Evolutionary conservation across 768 basidiomycete genomes (phyloP).

Genomic region (Chalciporus pseudorubinellus): DNA sequence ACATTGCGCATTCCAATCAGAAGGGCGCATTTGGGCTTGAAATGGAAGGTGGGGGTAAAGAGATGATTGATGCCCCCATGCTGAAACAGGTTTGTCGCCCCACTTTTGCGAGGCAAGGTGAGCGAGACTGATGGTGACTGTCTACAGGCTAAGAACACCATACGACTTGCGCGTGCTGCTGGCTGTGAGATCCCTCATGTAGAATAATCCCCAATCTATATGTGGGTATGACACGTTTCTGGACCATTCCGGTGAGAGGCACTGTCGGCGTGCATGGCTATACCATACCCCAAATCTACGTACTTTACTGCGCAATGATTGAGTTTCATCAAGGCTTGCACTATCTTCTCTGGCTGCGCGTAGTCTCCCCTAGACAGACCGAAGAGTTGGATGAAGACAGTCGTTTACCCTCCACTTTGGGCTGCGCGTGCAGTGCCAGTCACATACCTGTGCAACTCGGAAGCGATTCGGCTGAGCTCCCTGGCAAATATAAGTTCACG

Average conservation of each 20-base stretch:
- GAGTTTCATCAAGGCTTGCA: no score
- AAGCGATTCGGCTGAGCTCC: no score
- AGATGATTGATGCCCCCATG: slow-evolving; percentile 94
- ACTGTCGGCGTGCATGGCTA: neutral
- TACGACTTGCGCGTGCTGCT: slow-evolving; percentile 53
- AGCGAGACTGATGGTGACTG: slow-evolving; percentile 1
- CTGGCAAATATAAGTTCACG: no score
- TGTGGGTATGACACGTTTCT: neutral
- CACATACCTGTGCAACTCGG: no score
- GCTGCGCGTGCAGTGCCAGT: no score
- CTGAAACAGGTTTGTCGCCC: slow-evolving; percentile 54
- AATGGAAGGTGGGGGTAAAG: slow-evolving; percentile 48
- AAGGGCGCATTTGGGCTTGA: slow-evolving; percentile 76
- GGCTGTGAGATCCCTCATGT: slow-evolving; percentile 51
- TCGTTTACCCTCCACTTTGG: no score
- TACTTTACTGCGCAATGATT: neutral
- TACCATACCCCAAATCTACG: neutral
- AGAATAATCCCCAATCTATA: slow-evolving; percentile 14
- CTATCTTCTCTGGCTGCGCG: no score
- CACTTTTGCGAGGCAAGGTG: neutral
- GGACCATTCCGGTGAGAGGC: neutral
- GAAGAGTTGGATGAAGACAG: no score
- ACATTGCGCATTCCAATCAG: slow-evolving; percentile 47
- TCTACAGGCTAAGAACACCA: slow-evolving; percentile 47
- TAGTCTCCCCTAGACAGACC: no score